These are phyloP conservation scores for Rhodosorus marinus DNA, from an alignment of 23 red algal species.

Conservation along the genomic window DNA sequence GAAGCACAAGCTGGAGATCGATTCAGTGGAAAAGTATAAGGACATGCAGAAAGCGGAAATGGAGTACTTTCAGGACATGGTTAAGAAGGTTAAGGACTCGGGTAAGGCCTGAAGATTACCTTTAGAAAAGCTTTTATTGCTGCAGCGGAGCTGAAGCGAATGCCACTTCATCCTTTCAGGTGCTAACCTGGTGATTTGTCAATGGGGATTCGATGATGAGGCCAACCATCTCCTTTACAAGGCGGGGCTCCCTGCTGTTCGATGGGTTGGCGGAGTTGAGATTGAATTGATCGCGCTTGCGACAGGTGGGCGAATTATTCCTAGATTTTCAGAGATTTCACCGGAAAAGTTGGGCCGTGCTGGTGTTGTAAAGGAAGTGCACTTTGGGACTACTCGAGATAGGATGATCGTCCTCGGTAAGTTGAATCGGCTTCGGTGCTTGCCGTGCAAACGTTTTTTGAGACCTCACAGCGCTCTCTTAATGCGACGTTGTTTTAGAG, in stretches of 20 bases:
- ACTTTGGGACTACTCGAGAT: slow-evolving; percentile 89
- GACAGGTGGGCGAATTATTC: slow-evolving; percentile 89
- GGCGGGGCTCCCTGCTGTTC: slow-evolving; percentile 59
- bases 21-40: slow-evolving; percentile 80
- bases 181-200: slow-evolving; percentile 92
- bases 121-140: no score
- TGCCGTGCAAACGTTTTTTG: no score
- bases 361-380: slow-evolving; percentile 54
- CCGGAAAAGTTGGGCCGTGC: slow-evolving; percentile 78
- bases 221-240: slow-evolving; percentile 90
- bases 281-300: slow-evolving; percentile 94
- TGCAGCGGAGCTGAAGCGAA: no score
- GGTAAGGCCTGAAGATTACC: no score
- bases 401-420: slow-evolving; percentile 81
- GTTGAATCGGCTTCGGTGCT: no score
- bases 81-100: slow-evolving; percentile 64
- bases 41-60: slow-evolving; percentile 90
- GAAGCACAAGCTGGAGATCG: slow-evolving; percentile 98
- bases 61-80: slow-evolving; percentile 92
- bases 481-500: no score
- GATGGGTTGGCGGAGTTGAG: slow-evolving; percentile 96
- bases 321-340: slow-evolving; percentile 85
- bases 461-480: no score
- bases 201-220: slow-evolving; percentile 99
- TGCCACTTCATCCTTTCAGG: no score